Evolutionary conservation across 441 rosid genomes (phyloP).

Genomic region (Euphorbia corollata): DNA sequence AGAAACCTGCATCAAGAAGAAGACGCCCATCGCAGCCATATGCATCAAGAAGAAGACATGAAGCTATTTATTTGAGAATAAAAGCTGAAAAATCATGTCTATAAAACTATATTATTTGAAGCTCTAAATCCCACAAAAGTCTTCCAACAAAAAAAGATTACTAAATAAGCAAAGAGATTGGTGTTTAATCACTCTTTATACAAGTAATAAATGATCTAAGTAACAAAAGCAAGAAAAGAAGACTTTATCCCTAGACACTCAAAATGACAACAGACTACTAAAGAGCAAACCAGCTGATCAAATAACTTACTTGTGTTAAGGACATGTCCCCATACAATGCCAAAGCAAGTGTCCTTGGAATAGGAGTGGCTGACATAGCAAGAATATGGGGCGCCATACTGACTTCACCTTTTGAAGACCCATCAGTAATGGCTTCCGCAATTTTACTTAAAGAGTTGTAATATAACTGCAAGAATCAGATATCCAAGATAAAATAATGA

Average conservation of each 20-base stretch:
- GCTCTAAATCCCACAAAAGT: background rate
- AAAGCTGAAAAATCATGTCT: slow-evolving; percentile 8
- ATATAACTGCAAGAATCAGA: background rate
- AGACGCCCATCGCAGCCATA: slow-evolving; percentile 96
- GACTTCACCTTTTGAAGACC: slow-evolving; percentile 40
- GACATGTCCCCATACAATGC: slow-evolving; percentile 89
- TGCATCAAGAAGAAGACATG: slow-evolving; percentile 42
- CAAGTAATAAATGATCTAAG: background rate
- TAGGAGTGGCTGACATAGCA: slow-evolving; percentile 94
- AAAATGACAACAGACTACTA: background rate
- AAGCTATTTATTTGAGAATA: background rate
- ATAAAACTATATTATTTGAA: background rate
- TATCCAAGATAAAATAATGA: too few relatives aligned
- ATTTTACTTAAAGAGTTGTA: slow-evolving; percentile 36
- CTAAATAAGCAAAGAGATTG: background rate
- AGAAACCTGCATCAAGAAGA: slow-evolving; percentile 87
- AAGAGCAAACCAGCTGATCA: background rate
- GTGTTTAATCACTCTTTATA: background rate
- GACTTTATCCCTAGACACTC: background rate
- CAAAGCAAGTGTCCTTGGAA: slow-evolving; percentile 91
- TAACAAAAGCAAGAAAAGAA: slow-evolving; percentile 2
- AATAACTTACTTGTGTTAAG: slow-evolving; percentile 56
- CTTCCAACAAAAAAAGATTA: background rate
- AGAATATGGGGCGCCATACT: slow-evolving; percentile 94
- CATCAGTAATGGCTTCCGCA: slow-evolving; percentile 29